Conservation (phyloP, 345 rosid species). For the Dipteronia dyeriana region DNA sequence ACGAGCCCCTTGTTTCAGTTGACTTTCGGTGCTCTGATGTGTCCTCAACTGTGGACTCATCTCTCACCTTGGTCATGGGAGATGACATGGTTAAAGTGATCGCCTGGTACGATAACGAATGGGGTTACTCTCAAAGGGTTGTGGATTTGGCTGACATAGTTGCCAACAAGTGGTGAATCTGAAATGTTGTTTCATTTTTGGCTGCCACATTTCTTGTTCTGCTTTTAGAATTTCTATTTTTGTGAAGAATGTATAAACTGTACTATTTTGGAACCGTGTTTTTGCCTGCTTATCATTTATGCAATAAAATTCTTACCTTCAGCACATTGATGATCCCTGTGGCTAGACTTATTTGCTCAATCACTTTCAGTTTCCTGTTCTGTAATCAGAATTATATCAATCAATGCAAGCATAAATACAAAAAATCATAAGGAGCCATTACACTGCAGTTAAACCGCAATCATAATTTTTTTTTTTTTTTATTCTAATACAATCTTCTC, state of each 20-base stretch:
- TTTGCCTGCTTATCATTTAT: constrained; percentile 11
- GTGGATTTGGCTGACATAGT: constrained; percentile 94
- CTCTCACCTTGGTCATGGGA: constrained; percentile 97
- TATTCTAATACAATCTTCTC: not conserved
- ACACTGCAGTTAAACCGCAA: not conserved
- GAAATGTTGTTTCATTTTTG: constrained; percentile 29
- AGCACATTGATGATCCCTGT: not conserved
- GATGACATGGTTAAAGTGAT: constrained; percentile 98
- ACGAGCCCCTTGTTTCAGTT: constrained; percentile 90
- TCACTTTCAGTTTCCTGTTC: no score
- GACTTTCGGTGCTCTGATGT: constrained; percentile 95
- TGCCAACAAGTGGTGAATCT: constrained; percentile 62
- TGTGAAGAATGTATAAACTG: constrained; percentile 29
- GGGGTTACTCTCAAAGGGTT: constrained; percentile 99
- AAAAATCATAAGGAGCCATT: not conserved
- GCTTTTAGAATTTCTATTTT: constrained; percentile 26
- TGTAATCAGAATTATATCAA: no score
- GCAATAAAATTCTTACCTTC: constrained; percentile 28
- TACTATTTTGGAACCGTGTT: constrained; percentile 15
- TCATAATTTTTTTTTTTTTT: not conserved
- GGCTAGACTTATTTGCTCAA: no score
- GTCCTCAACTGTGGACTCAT: constrained; percentile 80
- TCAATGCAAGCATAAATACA: no score
- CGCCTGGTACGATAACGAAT: constrained; percentile 97
- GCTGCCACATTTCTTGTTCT: constrained; percentile 20